phyloP scores from a whole-genome alignment of 1,284 basidiomycete species.

The Serendipita sp. region DNA sequence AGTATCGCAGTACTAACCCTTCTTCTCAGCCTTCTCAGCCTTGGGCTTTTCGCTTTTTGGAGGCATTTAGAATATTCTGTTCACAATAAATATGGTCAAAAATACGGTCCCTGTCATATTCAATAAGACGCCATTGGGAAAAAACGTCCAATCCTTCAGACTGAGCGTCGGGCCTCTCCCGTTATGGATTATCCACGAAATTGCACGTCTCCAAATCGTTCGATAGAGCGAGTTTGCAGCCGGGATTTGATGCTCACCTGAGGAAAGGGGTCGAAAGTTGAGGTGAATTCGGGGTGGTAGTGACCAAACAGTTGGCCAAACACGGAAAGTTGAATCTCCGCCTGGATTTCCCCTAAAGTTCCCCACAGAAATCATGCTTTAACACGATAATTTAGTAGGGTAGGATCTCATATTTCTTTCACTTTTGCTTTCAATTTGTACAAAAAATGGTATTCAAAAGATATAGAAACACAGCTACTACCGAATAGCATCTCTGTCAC shows the following conservation, averaged over 20 bases:
- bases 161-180: no score
- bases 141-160: no score
- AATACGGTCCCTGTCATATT: not conserved
- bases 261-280: not conserved
- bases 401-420: no score
- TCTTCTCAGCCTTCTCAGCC: conserved; percentile 34
- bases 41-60: conserved; percentile 50
- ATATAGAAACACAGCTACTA: no score
- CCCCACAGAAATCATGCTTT: no score
- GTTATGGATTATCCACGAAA: not conserved
- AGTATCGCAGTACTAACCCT: conserved; percentile 26
- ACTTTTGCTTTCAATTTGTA: no score
- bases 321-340: not conserved
- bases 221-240: not conserved
- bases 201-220: not conserved
- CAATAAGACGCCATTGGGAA: not conserved
- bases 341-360: no score
- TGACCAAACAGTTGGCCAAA: not conserved
- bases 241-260: not conserved
- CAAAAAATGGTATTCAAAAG: no score
- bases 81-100: not conserved
- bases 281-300: not conserved
- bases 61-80: conserved; percentile 32
- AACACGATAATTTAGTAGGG: no score
- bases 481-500: no score